Percentiles rank a stretch among this genome's conserved stretches.
phyloP scores from a whole-genome alignment of 192 early-diverging fungal species.

The Coemansia sp. region DNA sequence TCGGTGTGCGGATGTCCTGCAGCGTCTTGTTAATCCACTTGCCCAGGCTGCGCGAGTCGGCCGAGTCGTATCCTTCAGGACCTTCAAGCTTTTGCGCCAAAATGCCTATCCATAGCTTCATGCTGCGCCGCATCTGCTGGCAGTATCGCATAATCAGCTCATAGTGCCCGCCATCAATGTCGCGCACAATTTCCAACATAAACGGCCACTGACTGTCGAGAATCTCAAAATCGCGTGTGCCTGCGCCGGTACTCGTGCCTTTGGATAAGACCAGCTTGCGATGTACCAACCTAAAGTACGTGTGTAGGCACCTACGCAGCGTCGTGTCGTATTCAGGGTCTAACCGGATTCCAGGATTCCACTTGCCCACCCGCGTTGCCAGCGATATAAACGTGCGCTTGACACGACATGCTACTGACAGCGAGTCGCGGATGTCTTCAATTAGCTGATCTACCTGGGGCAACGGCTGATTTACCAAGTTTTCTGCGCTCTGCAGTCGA shows the following conservation, averaged over 20 bases:
- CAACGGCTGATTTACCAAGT: conserved; percentile 34
- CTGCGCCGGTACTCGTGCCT: conserved; percentile 56
- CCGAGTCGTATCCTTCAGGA: conserved; percentile 33
- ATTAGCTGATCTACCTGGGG: conserved; percentile 71
- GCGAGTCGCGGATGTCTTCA: conserved; percentile 72
- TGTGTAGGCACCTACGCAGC: conserved; percentile 67
- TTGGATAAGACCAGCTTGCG: conserved; percentile 65
- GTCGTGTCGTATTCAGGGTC: conserved; percentile 69
- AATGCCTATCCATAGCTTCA: conserved; percentile 32
- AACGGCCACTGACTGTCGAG: conserved; percentile 85
- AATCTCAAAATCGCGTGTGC: conserved; percentile 71
- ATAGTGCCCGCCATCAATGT: conserved; percentile 69
- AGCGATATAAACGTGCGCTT: conserved; percentile 69
- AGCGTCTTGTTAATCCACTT: conserved; percentile 39
- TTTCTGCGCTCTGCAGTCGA: conserved; percentile 62
- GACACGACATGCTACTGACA: conserved; percentile 68
- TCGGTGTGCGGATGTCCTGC: conserved; percentile 48
- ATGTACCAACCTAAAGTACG: conserved; percentile 74
- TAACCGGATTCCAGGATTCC: conserved; percentile 65
- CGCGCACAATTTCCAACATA: conserved; percentile 62
- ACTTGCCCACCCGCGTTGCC: conserved; percentile 58
- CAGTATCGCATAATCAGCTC: conserved; percentile 78
- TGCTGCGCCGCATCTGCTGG: conserved; percentile 42
- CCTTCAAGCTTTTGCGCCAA: conserved; percentile 34
- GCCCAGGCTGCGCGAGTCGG: conserved; percentile 39